These are phyloP conservation scores for Onygena corvina DNA, from an alignment of 2,329 filamentous ascomycete species.

Conservation along the genomic window DNA sequence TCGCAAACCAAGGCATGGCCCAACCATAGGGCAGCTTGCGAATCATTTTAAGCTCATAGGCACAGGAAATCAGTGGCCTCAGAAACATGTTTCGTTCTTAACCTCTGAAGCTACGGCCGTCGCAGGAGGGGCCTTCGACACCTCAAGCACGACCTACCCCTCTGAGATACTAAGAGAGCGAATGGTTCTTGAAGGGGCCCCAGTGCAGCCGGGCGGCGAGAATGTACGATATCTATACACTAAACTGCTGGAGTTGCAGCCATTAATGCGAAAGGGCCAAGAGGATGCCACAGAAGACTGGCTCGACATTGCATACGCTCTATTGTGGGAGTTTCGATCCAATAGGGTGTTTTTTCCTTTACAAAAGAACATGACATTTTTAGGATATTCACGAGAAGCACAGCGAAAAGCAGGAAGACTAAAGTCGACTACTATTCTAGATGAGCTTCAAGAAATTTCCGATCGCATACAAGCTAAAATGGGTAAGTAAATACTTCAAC, in stretches of 20 bases:
- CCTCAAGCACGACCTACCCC: not conserved
- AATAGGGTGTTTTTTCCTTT: conserved; percentile 49
- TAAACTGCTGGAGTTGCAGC: conserved; percentile 38
- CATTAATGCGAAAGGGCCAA: conserved; percentile 39
- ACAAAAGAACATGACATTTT: conserved; percentile 40
- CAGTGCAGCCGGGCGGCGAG: conserved; percentile 2
- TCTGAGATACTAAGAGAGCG: not conserved
- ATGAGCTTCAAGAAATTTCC: conserved; percentile 35
- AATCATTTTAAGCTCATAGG: conserved; percentile 23
- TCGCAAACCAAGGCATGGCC: conserved; percentile 23
- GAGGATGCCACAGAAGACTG: conserved; percentile 43
- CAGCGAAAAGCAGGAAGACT: conserved; percentile 28
- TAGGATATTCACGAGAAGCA: conserved; percentile 36
- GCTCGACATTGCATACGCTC: conserved; percentile 46
- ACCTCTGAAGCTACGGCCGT: no score
- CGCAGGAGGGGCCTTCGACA: not conserved
- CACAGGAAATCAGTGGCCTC: not conserved
- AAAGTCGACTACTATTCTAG: conserved; percentile 28
- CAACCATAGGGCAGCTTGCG: conserved; percentile 31
- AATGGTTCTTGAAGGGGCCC: not conserved
- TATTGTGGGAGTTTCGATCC: conserved; percentile 49
- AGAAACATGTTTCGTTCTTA: not conserved
- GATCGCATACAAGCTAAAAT: conserved; percentile 33
- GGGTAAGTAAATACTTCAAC: conserved; percentile 21
- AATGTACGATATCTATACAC: conserved; percentile 35